Conservation (phyloP, 2,329 filamentous ascomycete genomes). For the Fusarium sp. region DNA sequence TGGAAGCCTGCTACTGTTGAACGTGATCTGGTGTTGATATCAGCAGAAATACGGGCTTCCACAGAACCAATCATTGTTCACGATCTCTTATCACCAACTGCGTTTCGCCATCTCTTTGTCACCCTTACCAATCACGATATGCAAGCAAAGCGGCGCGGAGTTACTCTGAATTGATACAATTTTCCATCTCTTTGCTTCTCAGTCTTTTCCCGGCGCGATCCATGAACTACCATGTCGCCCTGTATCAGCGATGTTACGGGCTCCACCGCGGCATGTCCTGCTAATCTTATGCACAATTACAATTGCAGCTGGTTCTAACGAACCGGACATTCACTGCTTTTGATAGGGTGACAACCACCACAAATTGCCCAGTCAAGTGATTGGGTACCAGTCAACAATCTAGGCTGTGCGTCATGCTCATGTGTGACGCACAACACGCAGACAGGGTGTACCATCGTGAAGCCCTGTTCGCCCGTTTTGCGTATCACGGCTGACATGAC, state of each 20-base stretch:
- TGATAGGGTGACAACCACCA: slow-evolving; percentile 10
- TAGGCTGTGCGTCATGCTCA: slow-evolving; percentile 15
- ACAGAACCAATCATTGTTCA: slow-evolving; percentile 9
- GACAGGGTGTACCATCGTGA: slow-evolving; percentile 14
- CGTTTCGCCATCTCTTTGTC: slow-evolving; percentile 15
- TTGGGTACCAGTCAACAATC: slow-evolving; percentile 13
- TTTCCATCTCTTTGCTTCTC: background rate
- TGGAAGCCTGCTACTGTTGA: background rate
- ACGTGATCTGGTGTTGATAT: background rate
- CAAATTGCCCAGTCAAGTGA: slow-evolving; percentile 31
- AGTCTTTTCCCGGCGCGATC: background rate
- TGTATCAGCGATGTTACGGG: background rate
- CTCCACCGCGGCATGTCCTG: background rate
- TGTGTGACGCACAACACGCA: slow-evolving; percentile 28
- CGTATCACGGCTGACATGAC: slow-evolving; percentile 28
- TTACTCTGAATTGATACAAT: slow-evolving; percentile 34
- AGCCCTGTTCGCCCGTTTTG: slow-evolving; percentile 3
- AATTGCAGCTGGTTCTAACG: slow-evolving; percentile 4
- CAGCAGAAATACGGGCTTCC: slow-evolving; percentile 1
- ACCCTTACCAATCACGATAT: slow-evolving; percentile 6
- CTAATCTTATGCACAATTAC: slow-evolving; percentile 15
- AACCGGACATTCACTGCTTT: slow-evolving; percentile 27
- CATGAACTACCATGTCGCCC: background rate
- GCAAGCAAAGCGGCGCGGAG: slow-evolving; percentile 24
- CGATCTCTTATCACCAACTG: background rate